Evolutionary conservation across 495 filamentous ascomycete species (phyloP), one percentile per base, ranked within the genome.

Genomic region (Mycothermus thermophilus): DNA sequence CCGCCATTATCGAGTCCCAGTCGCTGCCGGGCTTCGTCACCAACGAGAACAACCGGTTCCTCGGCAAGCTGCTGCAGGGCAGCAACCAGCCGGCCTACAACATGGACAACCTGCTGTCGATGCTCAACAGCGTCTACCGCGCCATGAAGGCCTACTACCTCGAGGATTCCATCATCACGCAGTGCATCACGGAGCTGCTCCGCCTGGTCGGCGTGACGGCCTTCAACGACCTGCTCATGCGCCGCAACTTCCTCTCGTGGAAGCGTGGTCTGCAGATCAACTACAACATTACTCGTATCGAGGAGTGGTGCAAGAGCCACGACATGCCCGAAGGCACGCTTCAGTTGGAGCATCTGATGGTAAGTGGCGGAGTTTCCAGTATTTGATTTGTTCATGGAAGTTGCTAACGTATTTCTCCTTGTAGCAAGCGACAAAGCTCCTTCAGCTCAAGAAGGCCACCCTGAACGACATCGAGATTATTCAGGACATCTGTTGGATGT

Each of bases 401-500:
- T 13, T 15, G 24, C 13, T 12, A 10, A 23, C 18, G 59, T 64
- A 48, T 65, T 52, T 29, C 6, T 13, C 12, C 5, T 7, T 27
- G 43, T 44, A 86, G 80, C 87, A 95, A 83, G 92, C 92, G 31
- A 99, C 92, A 27, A 99, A 99, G 64, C 79, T 99, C 39, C 67
- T 99, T 27, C 92, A 99, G 57, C 69, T 99, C 40, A 99, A 99
- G 74, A 99, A 99, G 60, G 92, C 92, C 5, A 99, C 92, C 4
- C 57, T 99, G 50, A 95, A 94, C 58, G 92, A 99, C 55, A 99
- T 99, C 50, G 92, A 96, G 59, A 99, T 99, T 46, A 99, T 99
- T 40, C 92, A 99, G 66, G 92, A 99, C 54, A 99, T 99, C 41
- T 99, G 92, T 69, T 99, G 92, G 92, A 96, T 96, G 90, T 88